Conservation (phyloP, 148 eudicot genomes). For the Chenopodium quinoa region DNA sequence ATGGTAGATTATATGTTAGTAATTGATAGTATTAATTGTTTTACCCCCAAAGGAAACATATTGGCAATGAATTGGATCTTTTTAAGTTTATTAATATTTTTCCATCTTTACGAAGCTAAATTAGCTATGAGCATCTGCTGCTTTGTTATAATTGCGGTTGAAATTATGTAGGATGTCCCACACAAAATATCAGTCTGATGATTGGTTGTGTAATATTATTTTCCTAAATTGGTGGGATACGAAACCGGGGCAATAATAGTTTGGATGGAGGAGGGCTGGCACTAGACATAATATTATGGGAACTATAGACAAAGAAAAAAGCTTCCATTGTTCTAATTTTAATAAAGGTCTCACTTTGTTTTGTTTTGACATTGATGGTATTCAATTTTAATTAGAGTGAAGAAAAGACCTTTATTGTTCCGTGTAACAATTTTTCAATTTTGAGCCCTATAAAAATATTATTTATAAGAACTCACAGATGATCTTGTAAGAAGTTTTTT, state of each 20-base stretch:
- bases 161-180: neutral
- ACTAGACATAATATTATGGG: neutral
- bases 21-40: neutral
- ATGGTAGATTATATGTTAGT: neutral
- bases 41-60: neutral
- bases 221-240: neutral
- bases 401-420: neutral
- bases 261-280: neutral
- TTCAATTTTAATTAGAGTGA: neutral
- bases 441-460: neutral
- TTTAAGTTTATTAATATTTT: too few species aligned
- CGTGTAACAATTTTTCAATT: neutral
- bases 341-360: neutral
- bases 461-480: too few species aligned
- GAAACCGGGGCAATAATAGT: neutral
- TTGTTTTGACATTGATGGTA: neutral
- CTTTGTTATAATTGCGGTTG: neutral
- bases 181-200: neutral
- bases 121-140: too few species aligned
- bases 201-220: neutral
- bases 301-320: neutral
- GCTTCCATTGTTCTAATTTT: too few species aligned
- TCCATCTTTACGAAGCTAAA: too few species aligned
- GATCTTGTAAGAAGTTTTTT: too few species aligned
- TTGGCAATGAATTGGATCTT: too few species aligned